phyloP scores from a whole-genome alignment of 257 asterid genomes.

The Penstemon barbatus region DNA sequence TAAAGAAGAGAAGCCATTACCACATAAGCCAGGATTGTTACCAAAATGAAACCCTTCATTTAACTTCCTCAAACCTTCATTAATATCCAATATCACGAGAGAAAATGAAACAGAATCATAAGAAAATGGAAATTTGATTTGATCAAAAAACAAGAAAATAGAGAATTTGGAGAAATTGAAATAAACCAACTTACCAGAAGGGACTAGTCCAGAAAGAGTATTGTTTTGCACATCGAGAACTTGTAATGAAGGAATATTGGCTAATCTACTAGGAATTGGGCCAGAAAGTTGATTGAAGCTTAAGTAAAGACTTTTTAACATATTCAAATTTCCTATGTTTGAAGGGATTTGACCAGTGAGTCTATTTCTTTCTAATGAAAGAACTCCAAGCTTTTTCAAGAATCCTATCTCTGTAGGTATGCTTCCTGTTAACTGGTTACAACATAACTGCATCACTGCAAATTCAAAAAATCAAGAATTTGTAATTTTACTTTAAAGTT shows the following conservation, averaged over 20 bases:
- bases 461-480: conserved; percentile 1
- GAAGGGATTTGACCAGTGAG: conserved; percentile 65
- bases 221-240: conserved; percentile 71
- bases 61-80: conserved; percentile 63
- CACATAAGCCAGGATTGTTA: conserved; percentile 82
- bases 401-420: conserved; percentile 65
- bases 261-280: conserved; percentile 53
- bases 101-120: conserved; percentile 11
- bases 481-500: neutral
- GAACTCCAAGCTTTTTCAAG: conserved; percentile 50
- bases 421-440: conserved; percentile 65
- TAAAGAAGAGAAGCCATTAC: conserved; percentile 61
- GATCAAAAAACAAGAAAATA: neutral
- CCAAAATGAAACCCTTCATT: conserved; percentile 50
- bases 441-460: conserved; percentile 77
- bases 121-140: neutral
- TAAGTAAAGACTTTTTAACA: conserved; percentile 52
- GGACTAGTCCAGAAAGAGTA: conserved; percentile 71
- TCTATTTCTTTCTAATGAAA: conserved; percentile 53
- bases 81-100: neutral
- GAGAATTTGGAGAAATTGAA: neutral
- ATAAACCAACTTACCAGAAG: conserved; percentile 51
- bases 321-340: conserved; percentile 49
- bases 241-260: conserved; percentile 51
- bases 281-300: conserved; percentile 78